Conservation (phyloP, 1,284 basidiomycete genomes). For the Leccinum angustisporum region DNA sequence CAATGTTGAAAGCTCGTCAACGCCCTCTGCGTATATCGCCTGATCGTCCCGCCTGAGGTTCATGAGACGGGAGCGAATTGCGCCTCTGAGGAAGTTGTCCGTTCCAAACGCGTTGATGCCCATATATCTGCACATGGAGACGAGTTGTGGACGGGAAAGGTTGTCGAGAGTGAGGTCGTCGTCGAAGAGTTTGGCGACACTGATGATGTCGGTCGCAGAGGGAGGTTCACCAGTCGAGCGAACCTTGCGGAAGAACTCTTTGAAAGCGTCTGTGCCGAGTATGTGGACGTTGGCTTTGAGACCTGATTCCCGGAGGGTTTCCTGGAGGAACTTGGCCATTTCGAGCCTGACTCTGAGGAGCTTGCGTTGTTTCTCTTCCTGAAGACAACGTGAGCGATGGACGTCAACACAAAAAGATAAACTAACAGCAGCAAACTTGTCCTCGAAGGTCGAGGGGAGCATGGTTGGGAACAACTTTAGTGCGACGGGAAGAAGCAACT, state of each 20-base stretch:
- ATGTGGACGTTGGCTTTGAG: slow-evolving; percentile 91
- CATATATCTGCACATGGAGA: slow-evolving; percentile 98
- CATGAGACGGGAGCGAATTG: slow-evolving; percentile 84
- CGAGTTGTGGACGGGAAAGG: slow-evolving; percentile 93
- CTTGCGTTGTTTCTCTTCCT: slow-evolving; percentile 98
- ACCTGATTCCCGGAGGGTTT: slow-evolving; percentile 93
- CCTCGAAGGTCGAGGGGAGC: slow-evolving; percentile 98
- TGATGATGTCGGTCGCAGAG: slow-evolving; percentile 66
- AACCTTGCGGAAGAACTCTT: slow-evolving; percentile 99
- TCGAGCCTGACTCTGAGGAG: slow-evolving; percentile 92
- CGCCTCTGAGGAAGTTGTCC: slow-evolving; percentile 96
- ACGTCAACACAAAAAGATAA: neutral
- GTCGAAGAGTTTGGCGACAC: slow-evolving; percentile 90
- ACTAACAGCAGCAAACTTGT: slow-evolving; percentile 88
- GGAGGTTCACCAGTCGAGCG: slow-evolving; percentile 94
- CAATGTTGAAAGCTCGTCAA: slow-evolving; percentile 85
- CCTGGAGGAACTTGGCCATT: slow-evolving; percentile 99
- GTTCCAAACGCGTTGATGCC: slow-evolving; percentile 98
- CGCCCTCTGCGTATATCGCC: slow-evolving; percentile 86
- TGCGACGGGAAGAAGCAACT: slow-evolving; percentile 93
- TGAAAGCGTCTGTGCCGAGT: slow-evolving; percentile 93
- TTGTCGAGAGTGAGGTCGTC: slow-evolving; percentile 99
- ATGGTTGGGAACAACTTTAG: slow-evolving; percentile 99
- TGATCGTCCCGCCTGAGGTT: slow-evolving; percentile 92
- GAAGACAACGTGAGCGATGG: neutral